phyloP scores from a whole-genome alignment of 2,329 filamentous ascomycete species.

The Fusarium nisikadoi region DNA sequence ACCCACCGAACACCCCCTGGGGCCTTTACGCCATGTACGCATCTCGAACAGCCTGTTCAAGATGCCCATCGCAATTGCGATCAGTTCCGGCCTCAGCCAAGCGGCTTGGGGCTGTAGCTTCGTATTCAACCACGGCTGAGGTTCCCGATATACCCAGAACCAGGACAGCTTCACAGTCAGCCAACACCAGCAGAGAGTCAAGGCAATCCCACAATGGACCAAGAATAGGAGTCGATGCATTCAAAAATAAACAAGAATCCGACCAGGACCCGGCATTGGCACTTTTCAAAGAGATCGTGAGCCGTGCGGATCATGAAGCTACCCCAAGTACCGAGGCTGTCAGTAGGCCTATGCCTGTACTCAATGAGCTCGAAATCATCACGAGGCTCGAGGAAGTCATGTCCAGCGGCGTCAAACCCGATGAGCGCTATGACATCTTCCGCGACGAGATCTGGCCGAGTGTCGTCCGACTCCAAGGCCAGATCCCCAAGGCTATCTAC shows the following conservation, averaged over 20 bases:
- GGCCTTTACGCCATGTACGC: slow-evolving; percentile 47
- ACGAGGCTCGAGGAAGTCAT: slow-evolving; percentile 45
- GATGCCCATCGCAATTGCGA: slow-evolving; percentile 48
- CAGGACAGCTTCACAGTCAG: slow-evolving; percentile 7
- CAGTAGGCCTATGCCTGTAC: slow-evolving; percentile 1
- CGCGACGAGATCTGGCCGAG: slow-evolving; percentile 47
- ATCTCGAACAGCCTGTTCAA: slow-evolving; percentile 50
- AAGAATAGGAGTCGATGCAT: neutral
- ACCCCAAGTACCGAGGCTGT: neutral
- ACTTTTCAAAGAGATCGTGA: slow-evolving; percentile 52
- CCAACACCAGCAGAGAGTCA: slow-evolving; percentile 9
- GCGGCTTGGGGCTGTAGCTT: slow-evolving; percentile 34
- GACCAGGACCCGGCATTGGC: slow-evolving; percentile 44
- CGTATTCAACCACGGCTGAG: slow-evolving; percentile 42
- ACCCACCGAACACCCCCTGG: neutral
- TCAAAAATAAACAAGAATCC: slow-evolving; percentile 5
- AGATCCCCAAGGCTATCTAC: slow-evolving; percentile 46
- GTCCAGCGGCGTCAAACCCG: slow-evolving; percentile 7
- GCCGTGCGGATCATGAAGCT: slow-evolving; percentile 12
- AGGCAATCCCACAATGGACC: neutral
- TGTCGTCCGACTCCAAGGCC: slow-evolving; percentile 41
- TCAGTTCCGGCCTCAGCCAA: slow-evolving; percentile 25
- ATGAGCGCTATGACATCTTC: slow-evolving; percentile 42
- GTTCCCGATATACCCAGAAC: slow-evolving; percentile 9
- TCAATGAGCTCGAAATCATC: slow-evolving; percentile 47